A percentile compares a stretch with the other conserved stretches of the same genome.
Conservation (phyloP, 371 early-diverging fungal species). For the Actinomucor elegans region DNA sequence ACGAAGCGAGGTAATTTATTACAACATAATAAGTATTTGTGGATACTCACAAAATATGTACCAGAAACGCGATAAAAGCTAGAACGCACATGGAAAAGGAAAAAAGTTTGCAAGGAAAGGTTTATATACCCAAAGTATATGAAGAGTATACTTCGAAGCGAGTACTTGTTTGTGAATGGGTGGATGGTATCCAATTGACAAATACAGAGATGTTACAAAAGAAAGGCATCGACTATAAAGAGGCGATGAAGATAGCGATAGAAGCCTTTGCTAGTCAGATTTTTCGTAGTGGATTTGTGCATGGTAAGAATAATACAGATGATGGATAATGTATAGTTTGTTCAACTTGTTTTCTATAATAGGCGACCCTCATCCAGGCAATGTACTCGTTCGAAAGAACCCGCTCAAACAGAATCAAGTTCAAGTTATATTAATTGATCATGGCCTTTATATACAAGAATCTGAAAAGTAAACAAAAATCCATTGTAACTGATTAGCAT, state of each 20-base stretch:
- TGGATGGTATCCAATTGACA: conserved; percentile 71
- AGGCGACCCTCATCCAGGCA: conserved; percentile 88
- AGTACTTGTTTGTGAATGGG: conserved; percentile 88
- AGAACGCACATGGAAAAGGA: conserved; percentile 57
- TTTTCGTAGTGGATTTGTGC: conserved; percentile 86
- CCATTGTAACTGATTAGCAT: too few species aligned
- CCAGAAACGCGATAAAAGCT: conserved; percentile 73
- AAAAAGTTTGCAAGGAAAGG: conserved; percentile 44
- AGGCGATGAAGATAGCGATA: conserved; percentile 75
- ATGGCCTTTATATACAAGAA: conserved; percentile 87
- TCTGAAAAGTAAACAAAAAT: conserved; percentile 58
- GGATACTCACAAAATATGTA: neutral
- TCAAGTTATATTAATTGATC: conserved; percentile 81
- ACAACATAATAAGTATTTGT: too few species aligned
- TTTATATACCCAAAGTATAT: conserved; percentile 81
- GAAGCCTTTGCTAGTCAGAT: conserved; percentile 90
- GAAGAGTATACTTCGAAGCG: conserved; percentile 72
- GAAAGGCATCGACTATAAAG: conserved; percentile 38
- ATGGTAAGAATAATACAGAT: conserved; percentile 44
- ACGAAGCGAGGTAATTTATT: conserved; percentile 64
- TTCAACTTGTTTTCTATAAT: neutral
- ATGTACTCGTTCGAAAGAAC: conserved; percentile 77
- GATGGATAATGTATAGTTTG: neutral
- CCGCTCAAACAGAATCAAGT: conserved; percentile 53
- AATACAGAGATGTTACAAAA: conserved; percentile 46